These are phyloP conservation scores for Fragaria vesca DNA, from an alignment of 306 rosid genomes.

Conservation along the genomic window DNA sequence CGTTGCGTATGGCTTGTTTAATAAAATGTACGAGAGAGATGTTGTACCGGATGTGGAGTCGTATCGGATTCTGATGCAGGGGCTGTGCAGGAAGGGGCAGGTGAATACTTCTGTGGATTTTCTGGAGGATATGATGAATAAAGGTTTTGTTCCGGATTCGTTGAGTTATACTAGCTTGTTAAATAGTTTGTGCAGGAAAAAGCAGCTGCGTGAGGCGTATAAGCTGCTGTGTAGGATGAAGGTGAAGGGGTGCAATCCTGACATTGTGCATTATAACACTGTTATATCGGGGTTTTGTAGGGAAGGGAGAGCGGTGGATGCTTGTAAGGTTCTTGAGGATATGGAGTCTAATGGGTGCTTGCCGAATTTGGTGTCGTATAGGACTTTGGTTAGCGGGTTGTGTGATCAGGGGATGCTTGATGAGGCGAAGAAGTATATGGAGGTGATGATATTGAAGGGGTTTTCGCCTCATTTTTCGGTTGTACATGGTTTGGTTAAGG, in stretches of 20 bases:
- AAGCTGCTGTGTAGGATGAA: conserved; percentile 96
- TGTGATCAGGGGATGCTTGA: conserved; percentile 67
- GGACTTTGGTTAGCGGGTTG: conserved; percentile 61
- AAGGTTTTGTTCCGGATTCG: conserved; percentile 80
- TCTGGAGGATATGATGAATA: conserved; percentile 87
- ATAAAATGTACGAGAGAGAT: conserved; percentile 75
- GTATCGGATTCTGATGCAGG: conserved; percentile 82
- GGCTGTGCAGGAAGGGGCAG: conserved; percentile 75
- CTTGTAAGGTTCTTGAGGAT: conserved; percentile 74
- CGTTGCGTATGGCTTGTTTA: conserved; percentile 73
- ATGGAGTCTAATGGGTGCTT: conserved; percentile 72
- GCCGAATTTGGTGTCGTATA: conserved; percentile 74
- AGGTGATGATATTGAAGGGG: conserved; percentile 60
- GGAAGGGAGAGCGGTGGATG: conserved; percentile 70
- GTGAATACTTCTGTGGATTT: conserved; percentile 70
- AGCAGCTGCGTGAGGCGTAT: conserved; percentile 77
- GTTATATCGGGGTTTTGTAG: conserved; percentile 76
- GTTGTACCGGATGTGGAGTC: conserved; percentile 68
- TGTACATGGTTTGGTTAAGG: conserved; percentile 57
- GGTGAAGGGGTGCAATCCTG: conserved; percentile 92
- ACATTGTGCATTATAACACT: conserved; percentile 73
- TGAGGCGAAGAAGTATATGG: conserved; percentile 52
- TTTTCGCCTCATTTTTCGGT: conserved; percentile 70
- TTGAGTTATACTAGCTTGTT: conserved; percentile 78
- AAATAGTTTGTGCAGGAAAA: conserved; percentile 93